Conservation (phyloP, 2,329 filamentous ascomycete genomes). For the Ceratocystis cubensis region DNA sequence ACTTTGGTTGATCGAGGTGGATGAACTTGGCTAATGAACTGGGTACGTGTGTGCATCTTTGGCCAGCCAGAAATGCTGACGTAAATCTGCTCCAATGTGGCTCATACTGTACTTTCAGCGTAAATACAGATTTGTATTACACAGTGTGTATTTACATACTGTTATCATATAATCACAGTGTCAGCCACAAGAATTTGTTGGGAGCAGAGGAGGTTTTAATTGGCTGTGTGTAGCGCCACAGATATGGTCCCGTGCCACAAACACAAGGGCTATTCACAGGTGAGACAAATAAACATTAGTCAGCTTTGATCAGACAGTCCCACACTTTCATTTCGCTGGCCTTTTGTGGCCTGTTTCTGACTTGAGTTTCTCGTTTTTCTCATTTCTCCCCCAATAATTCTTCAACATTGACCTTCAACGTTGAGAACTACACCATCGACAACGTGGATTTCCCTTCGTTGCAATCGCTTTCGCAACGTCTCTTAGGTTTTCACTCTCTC, state of each 20-base stretch:
- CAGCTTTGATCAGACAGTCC: neutral
- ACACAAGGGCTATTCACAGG: neutral
- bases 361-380: neutral
- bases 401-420: constrained; percentile 6
- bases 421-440: neutral
- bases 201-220: neutral
- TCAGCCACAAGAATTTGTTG: too few relatives aligned
- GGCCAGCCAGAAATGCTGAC: neutral
- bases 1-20: neutral
- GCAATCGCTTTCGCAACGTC: neutral
- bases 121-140: too few relatives aligned
- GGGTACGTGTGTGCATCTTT: neutral
- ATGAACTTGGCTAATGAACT: neutral
- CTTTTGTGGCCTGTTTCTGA: neutral
- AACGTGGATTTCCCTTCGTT: neutral
- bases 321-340: neutral
- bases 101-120: too few relatives aligned
- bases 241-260: neutral
- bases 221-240: neutral
- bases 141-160: too few relatives aligned
- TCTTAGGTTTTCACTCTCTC: neutral
- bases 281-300: neutral
- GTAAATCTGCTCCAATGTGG: too few relatives aligned
- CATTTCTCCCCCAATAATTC: neutral
- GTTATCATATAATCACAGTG: too few relatives aligned